These are phyloP conservation scores for Dendryphion nanum DNA, from an alignment of 2,329 filamentous ascomycete species.

Conservation along the genomic window DNA sequence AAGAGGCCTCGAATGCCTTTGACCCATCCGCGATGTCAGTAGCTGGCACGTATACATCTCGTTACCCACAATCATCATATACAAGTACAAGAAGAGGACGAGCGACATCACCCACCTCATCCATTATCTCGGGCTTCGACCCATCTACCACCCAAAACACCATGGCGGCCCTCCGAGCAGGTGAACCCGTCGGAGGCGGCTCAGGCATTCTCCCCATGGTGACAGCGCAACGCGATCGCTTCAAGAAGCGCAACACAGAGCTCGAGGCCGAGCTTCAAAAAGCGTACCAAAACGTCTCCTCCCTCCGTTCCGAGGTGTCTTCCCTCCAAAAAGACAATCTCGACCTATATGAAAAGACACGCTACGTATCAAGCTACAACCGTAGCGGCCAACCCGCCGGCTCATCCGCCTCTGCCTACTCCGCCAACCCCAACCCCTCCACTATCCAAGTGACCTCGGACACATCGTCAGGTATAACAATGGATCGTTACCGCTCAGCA, in stretches of 20 bases:
- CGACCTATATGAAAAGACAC: constrained; percentile 93
- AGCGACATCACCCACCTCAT: constrained; percentile 82
- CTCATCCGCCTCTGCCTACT: constrained; percentile 57
- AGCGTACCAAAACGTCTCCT: constrained; percentile 75
- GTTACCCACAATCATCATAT: constrained; percentile 66
- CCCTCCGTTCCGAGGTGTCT: constrained; percentile 84
- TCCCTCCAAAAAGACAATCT: constrained; percentile 95
- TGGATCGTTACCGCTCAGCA: constrained; percentile 84
- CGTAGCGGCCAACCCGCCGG: constrained; percentile 61
- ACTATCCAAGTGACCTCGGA: constrained; percentile 62
- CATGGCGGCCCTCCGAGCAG: constrained; percentile 61
- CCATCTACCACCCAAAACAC: constrained; percentile 32
- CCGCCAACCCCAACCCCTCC: constrained; percentile 71
- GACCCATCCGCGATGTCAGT: constrained; percentile 85
- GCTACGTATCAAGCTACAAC: constrained; percentile 93
- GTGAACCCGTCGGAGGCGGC: constrained; percentile 69
- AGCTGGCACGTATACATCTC: constrained; percentile 83
- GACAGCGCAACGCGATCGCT: constrained; percentile 93
- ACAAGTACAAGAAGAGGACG: constrained; percentile 58
- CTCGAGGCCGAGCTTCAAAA: constrained; percentile 89
- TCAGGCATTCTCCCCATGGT: constrained; percentile 96
- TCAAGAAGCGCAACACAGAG: constrained; percentile 92
- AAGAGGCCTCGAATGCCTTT: constrained; percentile 78
- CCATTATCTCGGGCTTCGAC: constrained; percentile 97
- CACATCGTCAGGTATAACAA: constrained; percentile 62